A percentile compares a stretch with the other conserved stretches of the same genome.
These are phyloP conservation scores for Hemisphaericaspora xylofermentans DNA, from an alignment of 1,139 yeast genomes.

Conservation along the genomic window DNA sequence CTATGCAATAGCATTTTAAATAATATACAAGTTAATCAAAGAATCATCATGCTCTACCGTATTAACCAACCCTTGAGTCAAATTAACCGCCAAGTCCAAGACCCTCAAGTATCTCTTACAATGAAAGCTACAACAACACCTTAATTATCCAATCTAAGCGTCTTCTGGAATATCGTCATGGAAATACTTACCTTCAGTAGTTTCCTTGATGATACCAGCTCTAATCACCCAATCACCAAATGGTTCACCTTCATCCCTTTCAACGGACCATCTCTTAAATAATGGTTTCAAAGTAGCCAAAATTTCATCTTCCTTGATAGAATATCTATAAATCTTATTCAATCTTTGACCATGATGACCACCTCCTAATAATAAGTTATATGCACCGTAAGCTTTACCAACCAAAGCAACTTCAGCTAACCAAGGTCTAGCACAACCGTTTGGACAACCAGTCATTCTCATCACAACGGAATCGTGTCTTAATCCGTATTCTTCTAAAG, in stretches of 20 bases:
- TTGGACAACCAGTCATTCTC: conserved; percentile 99
- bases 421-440: conserved; percentile 99
- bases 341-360: conserved; percentile 93
- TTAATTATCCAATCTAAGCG: too few relatives aligned
- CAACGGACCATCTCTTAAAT: conserved; percentile 92
- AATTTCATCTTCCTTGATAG: conserved; percentile 89
- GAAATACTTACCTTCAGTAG: conserved; percentile 88
- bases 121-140: too few relatives aligned
- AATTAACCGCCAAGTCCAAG: conserved; percentile 6
- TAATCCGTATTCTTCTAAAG: conserved; percentile 87
- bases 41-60: neutral
- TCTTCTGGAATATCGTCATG: conserved; percentile 92
- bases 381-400: conserved; percentile 93
- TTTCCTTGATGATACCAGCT: conserved; percentile 81
- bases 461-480: conserved; percentile 93
- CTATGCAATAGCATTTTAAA: neutral
- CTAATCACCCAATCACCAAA: conserved; percentile 94
- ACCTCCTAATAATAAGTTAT: conserved; percentile 94
- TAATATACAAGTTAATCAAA: conserved; percentile 1
- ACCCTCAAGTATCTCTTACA: neutral
- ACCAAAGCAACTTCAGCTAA: conserved; percentile 93
- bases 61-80: neutral
- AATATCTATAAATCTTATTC: conserved; percentile 85
- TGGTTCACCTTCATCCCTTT: conserved; percentile 87
- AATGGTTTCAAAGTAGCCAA: conserved; percentile 73